phyloP scores from a whole-genome alignment of 1,284 basidiomycete species.

The Trametes hirsuta region DNA sequence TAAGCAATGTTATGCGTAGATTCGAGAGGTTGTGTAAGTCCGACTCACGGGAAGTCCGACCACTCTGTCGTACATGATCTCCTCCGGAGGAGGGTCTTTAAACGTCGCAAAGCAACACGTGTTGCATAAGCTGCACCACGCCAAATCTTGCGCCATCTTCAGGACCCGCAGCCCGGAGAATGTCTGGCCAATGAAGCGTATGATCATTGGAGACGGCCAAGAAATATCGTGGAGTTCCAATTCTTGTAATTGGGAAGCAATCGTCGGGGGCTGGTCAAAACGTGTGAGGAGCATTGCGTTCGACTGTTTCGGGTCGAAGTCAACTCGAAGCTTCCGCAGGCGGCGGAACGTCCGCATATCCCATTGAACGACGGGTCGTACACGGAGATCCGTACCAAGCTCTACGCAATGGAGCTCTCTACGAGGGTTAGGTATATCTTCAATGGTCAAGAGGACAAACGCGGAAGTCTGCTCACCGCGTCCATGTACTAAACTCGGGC shows the following conservation, averaged over 20 bases:
- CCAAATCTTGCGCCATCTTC: conserved; percentile 21
- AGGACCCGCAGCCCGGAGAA: conserved; percentile 20
- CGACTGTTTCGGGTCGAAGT: conserved; percentile 20
- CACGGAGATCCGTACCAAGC: conserved; percentile 13
- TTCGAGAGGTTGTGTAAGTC: no score
- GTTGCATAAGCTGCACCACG: conserved; percentile 27
- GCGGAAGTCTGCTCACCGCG: conserved; percentile 12
- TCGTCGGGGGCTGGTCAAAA: conserved; percentile 17
- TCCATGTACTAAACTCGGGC: conserved; percentile 21
- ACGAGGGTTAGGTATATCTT: no score
- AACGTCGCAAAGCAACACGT: conserved; percentile 26
- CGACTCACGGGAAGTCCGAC: conserved; percentile 23
- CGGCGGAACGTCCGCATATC: conserved; percentile 18
- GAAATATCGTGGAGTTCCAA: conserved; percentile 25
- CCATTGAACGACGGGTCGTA: conserved; percentile 16
- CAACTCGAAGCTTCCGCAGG: conserved; percentile 23
- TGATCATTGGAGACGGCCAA: conserved; percentile 22
- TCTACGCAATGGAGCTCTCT: conserved; percentile 24
- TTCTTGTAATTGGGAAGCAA: conserved; percentile 20
- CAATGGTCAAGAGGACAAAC: no score
- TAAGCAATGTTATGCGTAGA: not conserved
- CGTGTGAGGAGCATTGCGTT: conserved; percentile 22
- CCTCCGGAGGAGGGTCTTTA: conserved; percentile 17
- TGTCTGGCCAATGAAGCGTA: conserved; percentile 15
- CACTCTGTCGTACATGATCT: conserved; percentile 21